These are phyloP conservation scores for Mycena maculata DNA, from an alignment of 768 basidiomycete species.

Conservation along the genomic window DNA sequence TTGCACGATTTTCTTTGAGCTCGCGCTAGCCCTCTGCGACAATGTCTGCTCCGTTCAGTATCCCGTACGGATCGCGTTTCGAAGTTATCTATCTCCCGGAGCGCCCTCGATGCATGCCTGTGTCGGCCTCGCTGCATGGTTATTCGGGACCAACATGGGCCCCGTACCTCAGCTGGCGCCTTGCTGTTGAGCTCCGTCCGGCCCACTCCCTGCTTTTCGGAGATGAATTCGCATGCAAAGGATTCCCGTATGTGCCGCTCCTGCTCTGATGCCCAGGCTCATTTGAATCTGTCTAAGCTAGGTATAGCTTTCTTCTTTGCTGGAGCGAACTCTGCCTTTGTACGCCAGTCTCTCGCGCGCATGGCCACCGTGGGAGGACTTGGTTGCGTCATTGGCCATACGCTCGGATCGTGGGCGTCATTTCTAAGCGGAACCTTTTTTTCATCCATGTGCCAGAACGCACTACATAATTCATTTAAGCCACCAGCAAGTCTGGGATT, in stretches of 20 bases:
- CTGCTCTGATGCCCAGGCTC: background rate
- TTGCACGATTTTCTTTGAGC: background rate
- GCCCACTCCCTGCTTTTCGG: conserved; percentile 24
- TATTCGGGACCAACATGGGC: conserved; percentile 10
- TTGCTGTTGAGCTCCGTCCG: conserved; percentile 10
- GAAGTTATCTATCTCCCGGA: background rate
- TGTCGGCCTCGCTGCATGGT: background rate
- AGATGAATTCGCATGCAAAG: conserved; percentile 16
- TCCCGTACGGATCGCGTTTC: conserved; percentile 22
- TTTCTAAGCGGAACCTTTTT: conserved; percentile 26
- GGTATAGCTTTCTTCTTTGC: no score
- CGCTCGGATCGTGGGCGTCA: conserved; percentile 19
- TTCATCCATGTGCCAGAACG: conserved; percentile 4
- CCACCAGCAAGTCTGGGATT: no score
- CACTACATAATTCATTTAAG: conserved; percentile 1
- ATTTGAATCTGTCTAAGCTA: background rate
- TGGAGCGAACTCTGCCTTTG: no score
- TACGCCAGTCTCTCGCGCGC: no score
- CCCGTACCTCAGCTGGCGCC: no score
- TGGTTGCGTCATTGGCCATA: no score
- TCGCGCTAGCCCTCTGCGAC: background rate
- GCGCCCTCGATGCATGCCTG: background rate
- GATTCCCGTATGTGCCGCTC: background rate
- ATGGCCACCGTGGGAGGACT: no score
- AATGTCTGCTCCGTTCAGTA: background rate